Evolutionary conservation across 2,329 filamentous ascomycete genomes (phyloP), one percentile per base, ranked within the genome.

Genomic region (Colletotrichum sp.): DNA sequence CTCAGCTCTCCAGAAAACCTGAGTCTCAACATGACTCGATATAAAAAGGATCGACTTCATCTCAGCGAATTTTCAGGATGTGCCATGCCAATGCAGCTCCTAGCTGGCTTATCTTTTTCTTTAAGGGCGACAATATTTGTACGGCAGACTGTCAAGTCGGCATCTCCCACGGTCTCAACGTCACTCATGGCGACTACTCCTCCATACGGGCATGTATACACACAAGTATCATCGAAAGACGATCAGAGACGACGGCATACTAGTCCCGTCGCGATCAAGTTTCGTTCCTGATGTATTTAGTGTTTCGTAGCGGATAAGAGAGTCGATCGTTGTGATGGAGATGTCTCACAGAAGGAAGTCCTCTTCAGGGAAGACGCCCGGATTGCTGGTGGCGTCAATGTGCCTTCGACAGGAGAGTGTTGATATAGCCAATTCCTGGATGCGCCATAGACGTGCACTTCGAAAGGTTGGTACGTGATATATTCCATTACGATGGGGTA

Each of bases 101-200:
- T 44, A 44, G 19, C 16, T 44, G 19, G 36, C 36, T 19, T 9
- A 9, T 39, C 4, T 19, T 6, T 44, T 0, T 44, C 19, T 49
- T 7, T n/a, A 12, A 2, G 19, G 5, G 9, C 5, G 2, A 49
- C 0, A 22, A 6, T 12, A 1, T 49, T 12, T 49, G 19, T 19
- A 49, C 9, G 39, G 39, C 19, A 19, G 39, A 4, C 19, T n/a
- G 19, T n/a, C 8, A 49, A 12, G 39, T 49, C 39, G 39, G 39
- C 39, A n/a, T 49, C 39, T n/a, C 19, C 8, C 39, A 9, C 9
- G 39, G 39, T 49, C 39, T 49, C 19, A 49, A 49, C 39, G 19
- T 49, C 39, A 49, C 39, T 49, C 9, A n/a, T 19, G 19, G 39
- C 19, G 39, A 5, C 16, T 49, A n/a, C 39, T n/a, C 11, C 39